These are phyloP conservation scores for Backusella mclennaniae DNA, from an alignment of 192 early-diverging fungal species.

Conservation along the genomic window DNA sequence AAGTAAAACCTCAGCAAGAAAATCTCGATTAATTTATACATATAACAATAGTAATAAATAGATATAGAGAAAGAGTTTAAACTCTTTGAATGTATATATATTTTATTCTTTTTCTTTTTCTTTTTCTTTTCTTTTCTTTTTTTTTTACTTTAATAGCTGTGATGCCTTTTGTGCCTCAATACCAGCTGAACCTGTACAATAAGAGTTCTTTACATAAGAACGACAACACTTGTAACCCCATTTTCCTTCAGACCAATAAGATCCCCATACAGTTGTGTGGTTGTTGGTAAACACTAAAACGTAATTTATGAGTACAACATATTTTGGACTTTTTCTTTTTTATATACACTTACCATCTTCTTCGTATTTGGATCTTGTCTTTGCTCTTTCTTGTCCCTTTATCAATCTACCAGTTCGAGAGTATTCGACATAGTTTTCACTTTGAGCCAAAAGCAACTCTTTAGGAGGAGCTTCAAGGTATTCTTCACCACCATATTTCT, in stretches of 20 bases:
- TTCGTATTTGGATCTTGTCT: constrained; percentile 80
- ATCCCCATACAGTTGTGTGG: constrained; percentile 91
- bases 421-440: constrained; percentile 96
- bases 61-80: neutral
- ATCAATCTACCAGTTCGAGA: constrained; percentile 87
- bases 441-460: constrained; percentile 88
- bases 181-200: constrained; percentile 84
- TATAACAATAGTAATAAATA: neutral
- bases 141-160: constrained; percentile 12
- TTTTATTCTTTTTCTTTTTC: neutral
- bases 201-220: constrained; percentile 74
- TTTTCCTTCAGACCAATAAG: constrained; percentile 89
- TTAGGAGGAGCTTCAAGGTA: constrained; percentile 88
- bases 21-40: constrained; percentile 21
- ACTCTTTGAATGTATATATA: neutral
- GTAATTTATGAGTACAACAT: no score
- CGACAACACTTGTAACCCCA: constrained; percentile 98
- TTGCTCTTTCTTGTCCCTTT: constrained; percentile 79
- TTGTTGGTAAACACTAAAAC: constrained; percentile 67
- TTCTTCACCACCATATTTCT: constrained; percentile 93
- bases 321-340: neutral
- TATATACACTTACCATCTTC: constrained; percentile 71
- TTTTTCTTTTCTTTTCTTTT: no score
- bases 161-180: constrained; percentile 64
- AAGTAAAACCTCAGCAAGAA: constrained; percentile 9